Percentiles rank a stretch among this genome's conserved stretches.
Evolutionary conservation across 768 basidiomycete species (phyloP).

Genomic region (Nevesoporus exiguus): DNA sequence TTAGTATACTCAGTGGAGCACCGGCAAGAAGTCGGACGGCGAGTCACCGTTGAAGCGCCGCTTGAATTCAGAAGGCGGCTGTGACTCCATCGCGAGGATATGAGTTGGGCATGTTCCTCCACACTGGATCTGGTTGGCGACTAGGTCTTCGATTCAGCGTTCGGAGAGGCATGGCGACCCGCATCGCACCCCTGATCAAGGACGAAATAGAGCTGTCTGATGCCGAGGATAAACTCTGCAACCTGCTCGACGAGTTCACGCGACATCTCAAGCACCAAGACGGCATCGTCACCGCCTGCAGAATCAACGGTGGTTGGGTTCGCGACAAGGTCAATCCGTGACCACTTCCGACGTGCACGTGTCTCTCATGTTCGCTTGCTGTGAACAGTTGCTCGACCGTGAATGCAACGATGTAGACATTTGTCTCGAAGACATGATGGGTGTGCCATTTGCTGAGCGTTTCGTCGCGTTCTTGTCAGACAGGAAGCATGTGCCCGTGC

Average conservation of each 20-base stretch:
- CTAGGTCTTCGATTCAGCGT: background rate
- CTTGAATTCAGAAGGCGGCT: constrained; percentile 12
- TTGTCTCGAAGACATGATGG: constrained; percentile 86
- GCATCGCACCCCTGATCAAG: constrained; percentile 30
- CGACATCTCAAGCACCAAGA: constrained; percentile 49
- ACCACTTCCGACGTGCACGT: constrained; percentile 3
- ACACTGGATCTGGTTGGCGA: constrained; percentile 7
- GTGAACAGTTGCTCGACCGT: constrained; percentile 66
- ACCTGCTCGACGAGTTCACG: constrained; percentile 78
- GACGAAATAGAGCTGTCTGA: constrained; percentile 56
- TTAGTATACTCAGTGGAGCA: constrained; percentile 16
- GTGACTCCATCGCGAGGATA: background rate
- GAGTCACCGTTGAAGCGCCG: constrained; percentile 25
- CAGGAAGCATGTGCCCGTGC: constrained; percentile 28
- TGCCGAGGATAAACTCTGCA: constrained; percentile 66
- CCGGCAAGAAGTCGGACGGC: constrained; percentile 20
- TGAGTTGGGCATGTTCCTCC: background rate
- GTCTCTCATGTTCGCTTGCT: constrained; percentile 16
- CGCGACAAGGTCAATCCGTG: constrained; percentile 79
- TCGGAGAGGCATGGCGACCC: constrained; percentile 30
- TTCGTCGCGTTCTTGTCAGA: constrained; percentile 57
- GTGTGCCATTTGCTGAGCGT: constrained; percentile 79
- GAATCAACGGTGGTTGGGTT: constrained; percentile 98
- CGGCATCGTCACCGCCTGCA: constrained; percentile 60
- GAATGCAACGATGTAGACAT: constrained; percentile 93